Conservation (phyloP, 2,329 filamentous ascomycete species). For the Domatiomyces globalis region DNA sequence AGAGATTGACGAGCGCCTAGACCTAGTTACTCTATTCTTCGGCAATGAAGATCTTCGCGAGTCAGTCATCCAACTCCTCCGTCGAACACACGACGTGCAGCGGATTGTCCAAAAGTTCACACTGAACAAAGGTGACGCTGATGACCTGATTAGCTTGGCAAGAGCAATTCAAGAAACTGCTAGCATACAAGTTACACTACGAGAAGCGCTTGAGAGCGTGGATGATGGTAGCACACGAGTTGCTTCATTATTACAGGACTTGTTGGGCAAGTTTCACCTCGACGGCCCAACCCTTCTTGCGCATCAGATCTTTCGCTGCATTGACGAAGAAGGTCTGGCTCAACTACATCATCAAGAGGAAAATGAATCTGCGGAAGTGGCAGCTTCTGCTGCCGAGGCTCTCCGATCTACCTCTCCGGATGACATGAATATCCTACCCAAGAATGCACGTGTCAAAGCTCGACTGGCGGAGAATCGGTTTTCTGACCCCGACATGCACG, state of each 20-base stretch:
- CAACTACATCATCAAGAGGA: conserved; percentile 67
- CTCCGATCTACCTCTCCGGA: conserved; percentile 50
- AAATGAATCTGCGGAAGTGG: conserved; percentile 54
- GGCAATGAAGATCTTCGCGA: conserved; percentile 54
- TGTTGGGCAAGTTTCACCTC: conserved; percentile 50
- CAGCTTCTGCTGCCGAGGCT: conserved; percentile 59
- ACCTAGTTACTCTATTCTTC: conserved; percentile 66
- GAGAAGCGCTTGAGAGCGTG: conserved; percentile 16
- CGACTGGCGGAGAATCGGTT: conserved; percentile 20
- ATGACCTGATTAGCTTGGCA: conserved; percentile 73
- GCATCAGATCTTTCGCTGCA: conserved; percentile 55
- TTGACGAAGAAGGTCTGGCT: conserved; percentile 83
- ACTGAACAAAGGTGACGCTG: conserved; percentile 76
- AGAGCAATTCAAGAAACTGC: conserved; percentile 66
- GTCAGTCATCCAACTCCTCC: conserved; percentile 51
- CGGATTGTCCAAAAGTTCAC: conserved; percentile 89
- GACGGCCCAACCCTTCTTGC: conserved; percentile 55
- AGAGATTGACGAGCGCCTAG: conserved; percentile 63
- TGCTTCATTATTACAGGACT: conserved; percentile 22
- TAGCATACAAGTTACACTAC: conserved; percentile 24
- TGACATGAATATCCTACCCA: conserved; percentile 44
- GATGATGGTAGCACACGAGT: conserved; percentile 15
- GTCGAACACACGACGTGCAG: conserved; percentile 68
- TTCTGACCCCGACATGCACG: conserved; percentile 28
- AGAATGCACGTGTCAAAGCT: conserved; percentile 27